Percentiles rank a stretch among this genome's conserved stretches.
phyloP scores from a whole-genome alignment of 2,329 filamentous ascomycete genomes.

The Byssothecium circinans region DNA sequence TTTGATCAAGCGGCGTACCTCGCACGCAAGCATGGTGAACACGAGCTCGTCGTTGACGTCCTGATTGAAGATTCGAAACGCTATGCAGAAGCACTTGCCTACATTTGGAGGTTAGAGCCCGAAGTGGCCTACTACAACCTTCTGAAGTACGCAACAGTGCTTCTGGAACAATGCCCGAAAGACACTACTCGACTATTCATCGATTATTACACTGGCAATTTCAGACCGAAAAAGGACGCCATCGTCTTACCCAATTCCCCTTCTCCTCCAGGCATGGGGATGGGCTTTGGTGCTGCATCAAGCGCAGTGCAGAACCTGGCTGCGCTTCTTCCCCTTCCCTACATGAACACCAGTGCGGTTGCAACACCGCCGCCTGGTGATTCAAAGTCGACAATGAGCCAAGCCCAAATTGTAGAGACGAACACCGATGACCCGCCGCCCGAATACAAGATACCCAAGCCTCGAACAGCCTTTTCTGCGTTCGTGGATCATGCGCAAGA shows the following conservation, averaged over 20 bases:
- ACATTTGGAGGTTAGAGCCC: slow-evolving; percentile 85
- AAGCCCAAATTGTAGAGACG: slow-evolving; percentile 57
- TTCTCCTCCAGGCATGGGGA: slow-evolving; percentile 47
- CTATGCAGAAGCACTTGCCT: slow-evolving; percentile 84
- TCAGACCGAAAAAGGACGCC: slow-evolving; percentile 70
- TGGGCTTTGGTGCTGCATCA: slow-evolving; percentile 56
- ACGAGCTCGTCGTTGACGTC: slow-evolving; percentile 92
- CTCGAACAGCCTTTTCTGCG: slow-evolving; percentile 88
- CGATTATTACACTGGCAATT: slow-evolving; percentile 89
- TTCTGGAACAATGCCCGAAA: slow-evolving; percentile 82
- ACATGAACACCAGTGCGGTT: slow-evolving; percentile 69
- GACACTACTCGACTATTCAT: slow-evolving; percentile 87
- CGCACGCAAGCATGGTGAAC: slow-evolving; percentile 90
- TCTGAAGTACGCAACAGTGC: slow-evolving; percentile 91
- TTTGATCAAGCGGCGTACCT: slow-evolving; percentile 95
- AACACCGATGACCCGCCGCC: slow-evolving; percentile 54
- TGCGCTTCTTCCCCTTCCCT: slow-evolving; percentile 79
- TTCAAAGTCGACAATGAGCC: slow-evolving; percentile 55
- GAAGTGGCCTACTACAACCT: slow-evolving; percentile 79
- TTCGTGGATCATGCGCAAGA: slow-evolving; percentile 93
- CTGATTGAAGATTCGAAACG: slow-evolving; percentile 93
- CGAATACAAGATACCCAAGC: slow-evolving; percentile 77
- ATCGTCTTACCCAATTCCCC: slow-evolving; percentile 53
- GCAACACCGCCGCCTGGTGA: slow-evolving; percentile 58
- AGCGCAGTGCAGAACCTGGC: slow-evolving; percentile 85